Base-by-base conservation (phyloP, 805 yeast species). In the Pichia cabralensis region DNA sequence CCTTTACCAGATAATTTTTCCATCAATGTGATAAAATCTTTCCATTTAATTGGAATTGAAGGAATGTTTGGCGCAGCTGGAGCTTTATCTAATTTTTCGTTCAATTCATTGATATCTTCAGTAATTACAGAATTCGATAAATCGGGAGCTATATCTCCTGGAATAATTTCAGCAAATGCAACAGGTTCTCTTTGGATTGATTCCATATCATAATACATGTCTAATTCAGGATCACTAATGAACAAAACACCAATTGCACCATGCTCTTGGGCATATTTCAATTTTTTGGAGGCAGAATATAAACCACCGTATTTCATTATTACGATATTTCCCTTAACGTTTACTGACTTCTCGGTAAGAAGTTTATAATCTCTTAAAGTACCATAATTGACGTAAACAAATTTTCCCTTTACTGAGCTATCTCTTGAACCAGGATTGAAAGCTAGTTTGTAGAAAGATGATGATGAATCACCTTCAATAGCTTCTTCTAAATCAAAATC, bases 101-200 rank as follows among this genome's bases (percentile, higher is more conserved):
- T 20, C 22, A 20, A 36, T 64, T 61, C 12, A 61, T 61, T 29
- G 26, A 38, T 42, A 10, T 23, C 31, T 2, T 44, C 43, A 0
- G 78, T 64, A 76, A 80, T 75, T 2, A 94, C 95, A 0, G 95
- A 94, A 3, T 81, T 68, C n/a, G n/a, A n/a, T n/a, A n/a, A n/a
- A n/a, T n/a, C n/a, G n/a, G n/a, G n/a, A 23, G 82, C 52, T 4
- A 85, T 71, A 53, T 86, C 92, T 8, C 96, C 96, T 1, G 89
- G 71, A 38, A 73, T 69, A 34, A 57, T 58, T 36, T 77, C 73
- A 1, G 78, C 66, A 23, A 47, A 44, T 0, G 76, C 80, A 5
- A 76, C 80, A 28, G 79, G 65, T 28, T 62, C 66, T 31, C 71
- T 64, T 46, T 71, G 71, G 21, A 80, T 69, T 2, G 70, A 60